A percentile compares a stretch with the other conserved stretches of the same genome.
phyloP scores from a whole-genome alignment of 2,329 filamentous ascomycete genomes.

The Sclerotinia spermophila region DNA sequence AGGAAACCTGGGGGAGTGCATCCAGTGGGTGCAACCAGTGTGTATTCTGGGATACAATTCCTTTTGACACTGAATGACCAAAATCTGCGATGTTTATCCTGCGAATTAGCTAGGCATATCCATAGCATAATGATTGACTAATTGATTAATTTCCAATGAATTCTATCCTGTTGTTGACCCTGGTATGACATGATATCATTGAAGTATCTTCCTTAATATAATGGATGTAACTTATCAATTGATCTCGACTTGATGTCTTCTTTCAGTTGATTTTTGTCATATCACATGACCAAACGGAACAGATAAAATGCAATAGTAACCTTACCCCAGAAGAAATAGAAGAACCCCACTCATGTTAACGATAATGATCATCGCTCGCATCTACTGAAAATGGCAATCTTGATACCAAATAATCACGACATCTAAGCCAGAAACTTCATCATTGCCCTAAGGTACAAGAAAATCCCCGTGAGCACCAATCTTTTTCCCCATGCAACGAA shows the following conservation, averaged over 20 bases:
- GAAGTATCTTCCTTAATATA: not conserved
- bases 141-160: not conserved
- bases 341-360: not conserved
- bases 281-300: not conserved
- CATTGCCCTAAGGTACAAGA: conserved; percentile 23
- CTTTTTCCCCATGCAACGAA: not conserved
- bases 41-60: not conserved
- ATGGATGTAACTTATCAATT: not conserved
- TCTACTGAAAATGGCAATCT: not conserved
- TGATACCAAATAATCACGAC: conserved; percentile 13
- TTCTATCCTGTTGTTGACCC: not conserved
- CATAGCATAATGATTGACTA: conserved; percentile 12
- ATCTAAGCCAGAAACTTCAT: conserved; percentile 17
- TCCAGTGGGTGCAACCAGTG: conserved; percentile 11
- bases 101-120: not conserved
- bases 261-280: not conserved
- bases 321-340: not conserved
- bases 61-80: not conserved
- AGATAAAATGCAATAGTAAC: not conserved
- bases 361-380: not conserved
- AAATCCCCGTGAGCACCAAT: not conserved
- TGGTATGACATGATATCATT: not conserved
- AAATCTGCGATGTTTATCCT: not conserved
- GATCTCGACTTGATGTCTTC: not conserved
- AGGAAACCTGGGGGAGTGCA: not conserved